A percentile compares a stretch with the other conserved stretches of the same genome.
phyloP scores from a whole-genome alignment of 257 asterid species.

The Primulina eburnea region DNA sequence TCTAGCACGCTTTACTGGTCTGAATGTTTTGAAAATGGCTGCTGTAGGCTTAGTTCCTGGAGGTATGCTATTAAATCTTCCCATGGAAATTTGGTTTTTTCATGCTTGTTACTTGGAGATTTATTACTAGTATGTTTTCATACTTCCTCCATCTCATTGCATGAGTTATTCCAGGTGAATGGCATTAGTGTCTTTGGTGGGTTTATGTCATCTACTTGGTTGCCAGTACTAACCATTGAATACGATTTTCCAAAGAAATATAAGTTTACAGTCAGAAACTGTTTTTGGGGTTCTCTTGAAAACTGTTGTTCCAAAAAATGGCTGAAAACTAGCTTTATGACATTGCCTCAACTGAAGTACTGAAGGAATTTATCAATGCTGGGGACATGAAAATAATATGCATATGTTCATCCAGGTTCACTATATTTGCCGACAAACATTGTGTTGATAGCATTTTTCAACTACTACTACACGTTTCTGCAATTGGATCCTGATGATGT shows the following conservation, averaged over 20 bases:
- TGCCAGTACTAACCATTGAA: not conserved
- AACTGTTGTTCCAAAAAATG: not conserved
- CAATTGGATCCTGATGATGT: conserved; percentile 98
- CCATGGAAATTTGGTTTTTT: too few relatives aligned
- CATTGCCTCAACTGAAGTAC: not conserved
- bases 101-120: too few relatives aligned
- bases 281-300: not conserved
- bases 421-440: conserved; percentile 82
- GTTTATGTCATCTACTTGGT: not conserved
- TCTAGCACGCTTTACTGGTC: conserved; percentile 92
- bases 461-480: conserved; percentile 93
- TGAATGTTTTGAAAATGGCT: conserved; percentile 65
- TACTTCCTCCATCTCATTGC: not conserved
- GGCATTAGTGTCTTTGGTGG: not conserved
- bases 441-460: conserved; percentile 90
- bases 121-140: not conserved
- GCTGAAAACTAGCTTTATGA: not conserved
- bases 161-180: not conserved
- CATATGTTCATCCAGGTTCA: conserved; percentile 52
- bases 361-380: conserved; percentile 9
- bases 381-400: not conserved
- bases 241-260: not conserved
- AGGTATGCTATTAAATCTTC: conserved; percentile 44
- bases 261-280: not conserved
- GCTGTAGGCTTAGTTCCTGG: conserved; percentile 87